A percentile compares a stretch with the other conserved stretches of the same genome.
Conservation (phyloP, 805 yeast species). For the Zygotorulaspora florentina region DNA sequence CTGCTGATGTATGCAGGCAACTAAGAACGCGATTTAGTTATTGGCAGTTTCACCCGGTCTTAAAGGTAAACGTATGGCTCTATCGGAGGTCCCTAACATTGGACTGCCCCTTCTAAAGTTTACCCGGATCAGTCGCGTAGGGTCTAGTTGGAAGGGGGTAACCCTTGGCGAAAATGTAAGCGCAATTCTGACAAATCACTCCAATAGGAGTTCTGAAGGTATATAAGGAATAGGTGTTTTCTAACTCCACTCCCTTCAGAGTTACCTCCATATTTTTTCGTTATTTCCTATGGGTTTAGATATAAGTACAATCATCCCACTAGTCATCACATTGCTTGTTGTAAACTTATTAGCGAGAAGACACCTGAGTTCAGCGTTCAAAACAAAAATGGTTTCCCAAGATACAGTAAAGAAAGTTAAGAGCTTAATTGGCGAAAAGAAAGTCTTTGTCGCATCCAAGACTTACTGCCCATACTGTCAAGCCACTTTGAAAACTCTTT, state of each 20-base stretch:
- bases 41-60: no score
- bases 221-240: not conserved
- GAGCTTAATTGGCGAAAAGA: slow-evolving; percentile 57
- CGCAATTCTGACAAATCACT: not conserved
- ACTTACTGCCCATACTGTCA: slow-evolving; percentile 66
- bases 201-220: not conserved
- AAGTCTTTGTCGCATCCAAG: slow-evolving; percentile 78
- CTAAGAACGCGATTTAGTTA: no score
- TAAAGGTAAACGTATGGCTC: no score
- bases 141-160: not conserved
- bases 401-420: slow-evolving; percentile 56
- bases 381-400: slow-evolving; percentile 50
- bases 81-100: no score
- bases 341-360: slow-evolving; percentile 14
- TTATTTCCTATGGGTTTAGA: slow-evolving; percentile 7
- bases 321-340: slow-evolving; percentile 13
- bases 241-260: not conserved
- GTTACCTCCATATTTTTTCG: not conserved
- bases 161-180: not conserved
- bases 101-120: not conserved
- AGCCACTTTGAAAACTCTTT: slow-evolving; percentile 41
- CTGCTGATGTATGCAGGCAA: not conserved
- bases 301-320: slow-evolving; percentile 6
- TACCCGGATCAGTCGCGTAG: not conserved
- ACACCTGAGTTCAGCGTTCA: slow-evolving; percentile 10